Percentiles rank a stretch among this genome's conserved stretches.
phyloP scores from a whole-genome alignment of 805 yeast genomes.

The Zygotorulaspora danielsina region DNA sequence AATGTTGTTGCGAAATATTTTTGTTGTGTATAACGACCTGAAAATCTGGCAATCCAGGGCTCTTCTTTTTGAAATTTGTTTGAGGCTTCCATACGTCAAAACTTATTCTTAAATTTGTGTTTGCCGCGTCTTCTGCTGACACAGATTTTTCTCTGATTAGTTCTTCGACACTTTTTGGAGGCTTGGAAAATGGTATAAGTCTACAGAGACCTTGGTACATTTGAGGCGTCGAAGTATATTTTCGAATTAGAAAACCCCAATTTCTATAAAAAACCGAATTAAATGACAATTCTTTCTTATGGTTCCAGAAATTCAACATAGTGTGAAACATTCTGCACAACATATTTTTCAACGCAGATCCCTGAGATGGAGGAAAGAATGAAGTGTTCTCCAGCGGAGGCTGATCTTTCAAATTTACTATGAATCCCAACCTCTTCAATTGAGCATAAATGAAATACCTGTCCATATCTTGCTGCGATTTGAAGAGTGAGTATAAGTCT shows the following conservation, averaged over 20 bases:
- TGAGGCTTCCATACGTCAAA: constrained; percentile 85
- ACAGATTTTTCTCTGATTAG: neutral
- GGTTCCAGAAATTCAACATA: neutral
- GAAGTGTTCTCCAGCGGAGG: constrained; percentile 8
- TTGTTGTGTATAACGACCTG: constrained; percentile 59
- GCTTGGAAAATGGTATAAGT: constrained; percentile 24
- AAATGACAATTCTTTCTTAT: constrained; percentile 8
- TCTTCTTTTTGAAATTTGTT: constrained; percentile 61
- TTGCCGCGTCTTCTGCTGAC: neutral
- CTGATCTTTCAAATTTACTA: constrained; percentile 41
- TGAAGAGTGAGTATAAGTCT: constrained; percentile 53
- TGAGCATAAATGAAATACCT: constrained; percentile 65
- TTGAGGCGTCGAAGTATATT: constrained; percentile 27
- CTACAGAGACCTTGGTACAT: constrained; percentile 32
- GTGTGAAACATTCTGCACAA: neutral
- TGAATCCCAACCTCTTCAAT: constrained; percentile 73
- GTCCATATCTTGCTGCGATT: constrained; percentile 43
- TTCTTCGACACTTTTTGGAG: constrained; percentile 10
- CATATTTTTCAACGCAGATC: neutral
- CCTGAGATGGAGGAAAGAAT: constrained; percentile 13
- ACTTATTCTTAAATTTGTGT: constrained; percentile 35
- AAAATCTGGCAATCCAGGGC: constrained; percentile 71
- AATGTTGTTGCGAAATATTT: constrained; percentile 31
- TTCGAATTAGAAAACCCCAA: constrained; percentile 20
- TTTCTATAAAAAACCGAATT: constrained; percentile 22